phyloP scores from a whole-genome alignment of 2,329 filamentous ascomycete species.

The Aureobasidium subglaciale region DNA sequence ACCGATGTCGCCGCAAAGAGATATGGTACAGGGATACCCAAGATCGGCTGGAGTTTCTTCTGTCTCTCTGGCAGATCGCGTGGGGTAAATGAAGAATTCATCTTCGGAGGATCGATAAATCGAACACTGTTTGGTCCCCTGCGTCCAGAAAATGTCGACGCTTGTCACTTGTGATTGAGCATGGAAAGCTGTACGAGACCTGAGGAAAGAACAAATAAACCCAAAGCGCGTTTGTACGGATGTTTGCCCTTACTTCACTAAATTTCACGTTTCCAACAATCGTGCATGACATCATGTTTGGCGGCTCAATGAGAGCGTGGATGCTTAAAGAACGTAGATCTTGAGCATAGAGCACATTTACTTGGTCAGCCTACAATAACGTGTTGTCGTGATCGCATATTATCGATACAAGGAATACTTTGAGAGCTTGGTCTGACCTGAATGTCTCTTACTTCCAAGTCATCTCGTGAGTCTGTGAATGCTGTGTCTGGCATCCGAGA shows the following conservation, averaged over 20 bases:
- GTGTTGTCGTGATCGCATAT: no score
- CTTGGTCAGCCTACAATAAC: background rate
- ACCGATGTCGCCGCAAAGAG: conserved; percentile 17
- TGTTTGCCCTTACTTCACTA: conserved; percentile 1
- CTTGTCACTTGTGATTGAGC: background rate
- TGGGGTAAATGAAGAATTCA: background rate
- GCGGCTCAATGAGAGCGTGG: background rate
- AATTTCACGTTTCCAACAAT: background rate
- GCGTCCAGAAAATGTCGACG: background rate
- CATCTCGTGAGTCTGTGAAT: no score
- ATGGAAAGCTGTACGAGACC: background rate
- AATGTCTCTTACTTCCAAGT: no score
- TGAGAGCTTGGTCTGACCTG: no score
- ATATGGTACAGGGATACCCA: conserved; percentile 11
- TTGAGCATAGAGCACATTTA: background rate
- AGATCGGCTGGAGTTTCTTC: conserved; percentile 14
- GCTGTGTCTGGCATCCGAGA: no score
- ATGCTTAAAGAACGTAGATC: background rate
- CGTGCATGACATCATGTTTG: background rate
- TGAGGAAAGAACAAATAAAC: background rate
- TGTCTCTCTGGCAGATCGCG: conserved; percentile 7
- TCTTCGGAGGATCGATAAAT: background rate
- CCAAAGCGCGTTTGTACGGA: background rate
- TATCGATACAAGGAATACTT: no score
- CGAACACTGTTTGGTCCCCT: background rate